Base-by-base conservation (phyloP, 345 rosid species). In the Arabidopsis thaliana region DNA sequence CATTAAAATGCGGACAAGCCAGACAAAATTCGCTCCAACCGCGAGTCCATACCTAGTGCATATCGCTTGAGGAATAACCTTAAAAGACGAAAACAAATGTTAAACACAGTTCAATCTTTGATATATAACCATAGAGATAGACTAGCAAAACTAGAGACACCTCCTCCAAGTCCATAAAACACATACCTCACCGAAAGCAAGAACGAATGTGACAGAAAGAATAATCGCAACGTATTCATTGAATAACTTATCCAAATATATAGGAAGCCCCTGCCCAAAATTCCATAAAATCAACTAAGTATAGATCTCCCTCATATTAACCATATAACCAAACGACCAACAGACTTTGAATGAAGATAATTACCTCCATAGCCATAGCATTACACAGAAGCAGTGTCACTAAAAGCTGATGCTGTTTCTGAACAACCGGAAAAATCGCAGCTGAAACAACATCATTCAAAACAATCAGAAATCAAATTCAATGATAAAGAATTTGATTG, bases 51-150 rank as follows among this genome's bases (percentile, higher is more conserved):
- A 94, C 83, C 97, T 85, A 1, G 97, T 75, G 65, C 99, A 95
- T 81, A 84, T 92, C 38, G 99, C 84, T 89, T 95, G 99, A 42
- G 99, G 99, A 80, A 95, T 95, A 82, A 95, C 96, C 99, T 95
- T 74, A 59, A 24, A 79, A 24, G 28, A 34, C 7, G 28, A 71
- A 50, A 55, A 50, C 50, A 28, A 12, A 44, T 34, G 13, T 42
- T 38, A 45, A 72, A 69, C 28, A 16, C 40, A 75, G 16, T 32
- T 1, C 0, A 68, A 44, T 33, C 32, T 7, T 60, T 25, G 16
- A 44, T 61, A 23, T 20, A 24, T 2, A 58, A 32, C 52, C 25
- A 53, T 34, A 65, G 49, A 53, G 5, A 4, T 37, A 50, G 42
- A 76, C 9, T 49, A 33, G n/a, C 45, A 41, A 25, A 52, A 49